A percentile compares a stretch with the other conserved stretches of the same genome.
Conservation (phyloP, 2,329 filamentous ascomycete species). For the Emmonsiellopsis sp. region DNA sequence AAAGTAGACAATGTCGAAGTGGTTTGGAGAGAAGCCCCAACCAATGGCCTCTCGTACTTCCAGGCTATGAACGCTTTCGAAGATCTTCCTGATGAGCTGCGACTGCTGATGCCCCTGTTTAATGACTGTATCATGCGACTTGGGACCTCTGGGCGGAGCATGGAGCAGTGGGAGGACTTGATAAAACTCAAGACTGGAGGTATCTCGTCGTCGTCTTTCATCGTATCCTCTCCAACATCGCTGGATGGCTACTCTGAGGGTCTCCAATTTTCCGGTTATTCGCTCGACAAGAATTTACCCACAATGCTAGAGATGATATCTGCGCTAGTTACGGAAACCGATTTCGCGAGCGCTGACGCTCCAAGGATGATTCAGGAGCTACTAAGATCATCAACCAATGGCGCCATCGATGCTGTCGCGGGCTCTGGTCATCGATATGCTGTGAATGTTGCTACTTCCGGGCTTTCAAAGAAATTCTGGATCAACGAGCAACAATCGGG, state of each 20-base stretch:
- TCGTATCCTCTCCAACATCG: conserved; percentile 67
- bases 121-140: conserved; percentile 88
- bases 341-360: conserved; percentile 78
- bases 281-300: conserved; percentile 79
- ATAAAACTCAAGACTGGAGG: conserved; percentile 97
- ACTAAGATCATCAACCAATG: conserved; percentile 76
- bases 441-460: conserved; percentile 71
- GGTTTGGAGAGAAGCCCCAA: conserved; percentile 87
- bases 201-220: conserved; percentile 73
- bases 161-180: conserved; percentile 90
- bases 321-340: conserved; percentile 72
- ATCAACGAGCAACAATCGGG: conserved; percentile 78
- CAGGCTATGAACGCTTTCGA: conserved; percentile 74
- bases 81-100: conserved; percentile 72
- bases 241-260: conserved; percentile 68
- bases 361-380: conserved; percentile 77
- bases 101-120: conserved; percentile 79
- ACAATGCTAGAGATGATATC: conserved; percentile 83
- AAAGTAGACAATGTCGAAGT: conserved; percentile 57
- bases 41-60: conserved; percentile 95
- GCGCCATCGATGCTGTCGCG: conserved; percentile 84
- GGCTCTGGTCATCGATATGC: conserved; percentile 84
- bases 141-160: conserved; percentile 75
- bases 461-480: conserved; percentile 62
- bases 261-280: conserved; percentile 74